These are phyloP conservation scores for Pogostemon cablin DNA, from an alignment of 257 asterid genomes.

Conservation along the genomic window DNA sequence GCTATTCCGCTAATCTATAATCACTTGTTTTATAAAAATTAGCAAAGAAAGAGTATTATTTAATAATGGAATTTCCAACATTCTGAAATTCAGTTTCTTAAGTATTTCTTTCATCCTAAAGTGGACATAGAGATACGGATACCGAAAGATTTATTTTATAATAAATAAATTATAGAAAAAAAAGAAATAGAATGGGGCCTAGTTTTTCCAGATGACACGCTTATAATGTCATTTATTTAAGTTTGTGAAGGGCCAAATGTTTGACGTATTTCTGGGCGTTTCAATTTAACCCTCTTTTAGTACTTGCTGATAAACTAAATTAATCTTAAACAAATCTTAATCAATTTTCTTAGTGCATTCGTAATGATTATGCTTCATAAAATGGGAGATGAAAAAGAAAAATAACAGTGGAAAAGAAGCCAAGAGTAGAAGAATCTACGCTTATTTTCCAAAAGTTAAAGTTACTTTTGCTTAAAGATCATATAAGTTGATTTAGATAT, in stretches of 20 bases:
- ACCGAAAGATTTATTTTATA: background rate
- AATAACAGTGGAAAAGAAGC: constrained; percentile 30
- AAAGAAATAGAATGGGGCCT: background rate
- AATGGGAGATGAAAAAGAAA: constrained; percentile 32
- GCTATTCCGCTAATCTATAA: no score
- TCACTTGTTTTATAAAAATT: no score
- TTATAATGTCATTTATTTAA: background rate
- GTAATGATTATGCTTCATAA: constrained; percentile 60
- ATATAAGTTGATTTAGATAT: constrained; percentile 16
- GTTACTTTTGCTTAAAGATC: constrained; percentile 47
- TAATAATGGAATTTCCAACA: background rate
- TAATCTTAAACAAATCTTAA: constrained; percentile 9
- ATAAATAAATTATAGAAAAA: background rate
- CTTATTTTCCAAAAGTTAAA: constrained; percentile 40
- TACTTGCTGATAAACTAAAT: constrained; percentile 27
- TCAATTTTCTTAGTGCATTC: constrained; percentile 43
- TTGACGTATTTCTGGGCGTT: constrained; percentile 17
- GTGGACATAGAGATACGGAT: background rate
- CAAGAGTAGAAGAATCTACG: constrained; percentile 43
- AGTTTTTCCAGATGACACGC: background rate
- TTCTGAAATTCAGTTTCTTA: background rate
- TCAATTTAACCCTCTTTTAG: constrained; percentile 24
- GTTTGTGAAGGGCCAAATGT: constrained; percentile 21
- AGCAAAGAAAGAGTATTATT: background rate
- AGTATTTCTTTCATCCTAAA: background rate